Percentiles rank a stretch among this genome's conserved stretches.
Conservation (phyloP, 2,329 filamentous ascomycete genomes). For the Aspergillus sp. region DNA sequence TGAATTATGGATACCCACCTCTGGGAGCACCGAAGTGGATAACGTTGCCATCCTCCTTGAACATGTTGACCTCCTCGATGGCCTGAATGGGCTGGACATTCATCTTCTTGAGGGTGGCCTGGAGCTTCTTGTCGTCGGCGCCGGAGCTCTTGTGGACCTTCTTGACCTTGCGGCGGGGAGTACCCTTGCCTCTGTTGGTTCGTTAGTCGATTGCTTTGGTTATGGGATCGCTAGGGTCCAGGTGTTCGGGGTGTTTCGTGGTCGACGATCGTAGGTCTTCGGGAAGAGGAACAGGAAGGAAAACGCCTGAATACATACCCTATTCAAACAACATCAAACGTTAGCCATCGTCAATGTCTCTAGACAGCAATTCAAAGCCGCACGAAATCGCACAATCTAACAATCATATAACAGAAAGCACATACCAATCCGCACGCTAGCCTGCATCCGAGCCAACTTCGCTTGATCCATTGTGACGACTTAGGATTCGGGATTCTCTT, state of each 20-base stretch:
- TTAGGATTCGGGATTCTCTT: constrained; percentile 2
- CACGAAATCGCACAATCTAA: not conserved
- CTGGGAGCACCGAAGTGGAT: constrained; percentile 98
- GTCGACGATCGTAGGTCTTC: not conserved
- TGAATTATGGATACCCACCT: constrained; percentile 54
- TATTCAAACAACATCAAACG: constrained; percentile 2
- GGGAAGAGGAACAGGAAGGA: not conserved
- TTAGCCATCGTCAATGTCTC: not conserved
- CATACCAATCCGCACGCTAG: constrained; percentile 65
- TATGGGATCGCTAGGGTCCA: not conserved
- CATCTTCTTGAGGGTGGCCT: constrained; percentile 95
- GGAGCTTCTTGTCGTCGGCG: constrained; percentile 99
- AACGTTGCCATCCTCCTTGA: constrained; percentile 99
- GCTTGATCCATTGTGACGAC: constrained; percentile 56
- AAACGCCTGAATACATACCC: constrained; percentile 7
- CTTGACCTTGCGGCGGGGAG: constrained; percentile 96
- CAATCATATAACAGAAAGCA: constrained; percentile 15
- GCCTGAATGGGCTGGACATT: constrained; percentile 99
- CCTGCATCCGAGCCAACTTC: constrained; percentile 61
- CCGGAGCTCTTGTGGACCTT: constrained; percentile 87
- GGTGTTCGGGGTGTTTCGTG: not conserved
- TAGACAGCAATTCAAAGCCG: not conserved
- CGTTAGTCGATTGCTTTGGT: constrained; percentile 15
- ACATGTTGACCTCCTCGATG: constrained; percentile 99
- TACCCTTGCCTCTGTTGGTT: constrained; percentile 78